A percentile compares a stretch with the other conserved stretches of the same genome.
These are phyloP conservation scores for Carex pumila DNA, from an alignment of 176 grass and related monocot species.

Conservation along the genomic window DNA sequence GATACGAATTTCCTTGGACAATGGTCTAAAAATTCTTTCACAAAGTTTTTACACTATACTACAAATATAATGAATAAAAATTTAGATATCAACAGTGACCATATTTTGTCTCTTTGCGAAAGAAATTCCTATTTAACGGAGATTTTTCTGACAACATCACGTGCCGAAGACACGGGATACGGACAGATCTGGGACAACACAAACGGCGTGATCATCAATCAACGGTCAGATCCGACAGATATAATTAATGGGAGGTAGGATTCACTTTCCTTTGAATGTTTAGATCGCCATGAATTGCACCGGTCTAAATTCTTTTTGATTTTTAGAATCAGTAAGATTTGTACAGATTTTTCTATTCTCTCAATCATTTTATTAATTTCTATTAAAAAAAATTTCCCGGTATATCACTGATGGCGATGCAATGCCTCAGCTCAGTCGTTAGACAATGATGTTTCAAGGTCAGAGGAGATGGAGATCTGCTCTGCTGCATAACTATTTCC, in stretches of 20 bases:
- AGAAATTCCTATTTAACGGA: background rate
- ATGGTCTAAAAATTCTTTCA: background rate
- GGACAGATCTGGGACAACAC: conserved; percentile 3
- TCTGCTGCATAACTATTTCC: background rate
- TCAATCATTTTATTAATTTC: too few relatives aligned
- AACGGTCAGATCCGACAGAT: background rate
- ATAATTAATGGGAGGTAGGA: too few relatives aligned
- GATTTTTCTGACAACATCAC: background rate
- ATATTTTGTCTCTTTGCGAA: background rate
- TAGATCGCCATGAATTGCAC: too few relatives aligned
- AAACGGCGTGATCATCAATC: background rate
- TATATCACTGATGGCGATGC: too few relatives aligned
- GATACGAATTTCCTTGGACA: too few relatives aligned
- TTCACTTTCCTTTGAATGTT: too few relatives aligned
- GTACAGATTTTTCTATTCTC: too few relatives aligned
- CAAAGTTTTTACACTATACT: background rate
- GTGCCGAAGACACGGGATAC: background rate
- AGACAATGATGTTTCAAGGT: background rate
- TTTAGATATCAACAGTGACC: background rate
- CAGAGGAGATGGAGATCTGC: too few relatives aligned
- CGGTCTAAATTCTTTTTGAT: too few relatives aligned
- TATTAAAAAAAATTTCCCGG: too few relatives aligned
- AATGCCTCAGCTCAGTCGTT: background rate
- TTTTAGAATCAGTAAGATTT: too few relatives aligned
- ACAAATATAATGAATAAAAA: background rate